Evolutionary conservation across 371 early-diverging fungal genomes (phyloP).

Genomic region (Phascolomyces articulosus): DNA sequence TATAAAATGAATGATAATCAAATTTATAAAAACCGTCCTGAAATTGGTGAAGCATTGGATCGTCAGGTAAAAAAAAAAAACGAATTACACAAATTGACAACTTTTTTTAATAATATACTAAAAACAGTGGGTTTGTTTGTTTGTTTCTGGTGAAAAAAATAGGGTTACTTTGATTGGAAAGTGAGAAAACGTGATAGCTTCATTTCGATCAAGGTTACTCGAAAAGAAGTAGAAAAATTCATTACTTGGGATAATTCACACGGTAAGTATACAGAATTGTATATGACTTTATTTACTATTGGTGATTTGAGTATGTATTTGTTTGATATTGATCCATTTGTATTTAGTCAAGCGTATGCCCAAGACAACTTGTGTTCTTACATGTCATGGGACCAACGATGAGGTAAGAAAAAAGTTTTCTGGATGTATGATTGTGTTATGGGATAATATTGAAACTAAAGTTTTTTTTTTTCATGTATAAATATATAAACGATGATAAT

Average conservation of each 20-base stretch:
- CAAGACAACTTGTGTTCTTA: slow-evolving; percentile 56
- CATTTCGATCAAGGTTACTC: slow-evolving; percentile 35
- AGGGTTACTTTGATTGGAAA: slow-evolving; percentile 49
- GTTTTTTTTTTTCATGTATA: background rate
- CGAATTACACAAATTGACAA: too few relatives aligned
- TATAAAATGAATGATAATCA: slow-evolving; percentile 54
- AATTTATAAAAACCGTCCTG: slow-evolving; percentile 29
- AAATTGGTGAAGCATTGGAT: slow-evolving; percentile 33
- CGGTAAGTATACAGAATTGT: slow-evolving; percentile 22
- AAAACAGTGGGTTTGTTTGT: too few relatives aligned
- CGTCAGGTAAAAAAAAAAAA: slow-evolving; percentile 15
- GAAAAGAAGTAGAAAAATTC: slow-evolving; percentile 39
- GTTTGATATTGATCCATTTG: background rate
- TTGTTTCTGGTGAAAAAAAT: too few relatives aligned
- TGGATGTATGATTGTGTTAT: too few relatives aligned
- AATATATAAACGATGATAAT: background rate
- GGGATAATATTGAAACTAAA: too few relatives aligned
- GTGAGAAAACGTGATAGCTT: slow-evolving; percentile 37
- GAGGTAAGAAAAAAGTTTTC: too few relatives aligned
- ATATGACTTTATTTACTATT: background rate
- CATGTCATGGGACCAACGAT: slow-evolving; percentile 62
- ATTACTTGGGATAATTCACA: slow-evolving; percentile 43
- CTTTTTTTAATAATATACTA: too few relatives aligned
- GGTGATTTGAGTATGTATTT: background rate
- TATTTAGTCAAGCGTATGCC: slow-evolving; percentile 51